Percentiles rank a stretch among this genome's conserved stretches.
phyloP scores from a whole-genome alignment of 306 rosid species.

The Pyrus betulifolia region DNA sequence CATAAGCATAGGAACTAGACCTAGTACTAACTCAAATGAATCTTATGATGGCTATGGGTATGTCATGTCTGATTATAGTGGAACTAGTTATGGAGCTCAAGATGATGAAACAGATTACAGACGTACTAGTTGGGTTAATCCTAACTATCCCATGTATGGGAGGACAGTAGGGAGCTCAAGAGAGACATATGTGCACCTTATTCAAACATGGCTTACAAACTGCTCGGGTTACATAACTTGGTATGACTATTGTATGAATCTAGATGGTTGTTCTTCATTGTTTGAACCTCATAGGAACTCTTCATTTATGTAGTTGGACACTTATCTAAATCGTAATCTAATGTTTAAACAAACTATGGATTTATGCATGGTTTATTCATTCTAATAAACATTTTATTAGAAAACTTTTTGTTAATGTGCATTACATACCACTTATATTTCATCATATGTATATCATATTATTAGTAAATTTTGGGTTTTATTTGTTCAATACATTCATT shows the following conservation, averaged over 20 bases:
- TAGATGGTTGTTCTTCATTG: no score
- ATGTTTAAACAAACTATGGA: no score
- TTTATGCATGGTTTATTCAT: no score
- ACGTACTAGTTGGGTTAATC: not conserved
- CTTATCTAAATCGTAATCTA: no score
- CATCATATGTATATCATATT: no score
- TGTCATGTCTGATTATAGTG: not conserved
- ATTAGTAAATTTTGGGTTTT: no score
- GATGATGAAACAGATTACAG: not conserved
- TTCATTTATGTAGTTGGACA: no score
- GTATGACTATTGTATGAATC: not conserved
- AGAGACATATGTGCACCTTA: not conserved
- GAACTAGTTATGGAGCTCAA: not conserved
- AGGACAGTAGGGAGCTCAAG: not conserved
- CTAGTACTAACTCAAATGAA: not conserved
- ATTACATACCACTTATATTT: no score
- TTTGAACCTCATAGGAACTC: no score
- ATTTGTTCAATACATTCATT: no score
- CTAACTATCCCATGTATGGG: not conserved
- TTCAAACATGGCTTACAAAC: not conserved
- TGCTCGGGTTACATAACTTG: not conserved
- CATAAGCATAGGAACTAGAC: not conserved
- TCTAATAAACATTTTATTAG: no score
- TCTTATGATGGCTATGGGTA: not conserved
- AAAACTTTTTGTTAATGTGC: no score